Evolutionary conservation across 2,329 filamentous ascomycete species (phyloP).

Genomic region (Aspergillus latus): DNA sequence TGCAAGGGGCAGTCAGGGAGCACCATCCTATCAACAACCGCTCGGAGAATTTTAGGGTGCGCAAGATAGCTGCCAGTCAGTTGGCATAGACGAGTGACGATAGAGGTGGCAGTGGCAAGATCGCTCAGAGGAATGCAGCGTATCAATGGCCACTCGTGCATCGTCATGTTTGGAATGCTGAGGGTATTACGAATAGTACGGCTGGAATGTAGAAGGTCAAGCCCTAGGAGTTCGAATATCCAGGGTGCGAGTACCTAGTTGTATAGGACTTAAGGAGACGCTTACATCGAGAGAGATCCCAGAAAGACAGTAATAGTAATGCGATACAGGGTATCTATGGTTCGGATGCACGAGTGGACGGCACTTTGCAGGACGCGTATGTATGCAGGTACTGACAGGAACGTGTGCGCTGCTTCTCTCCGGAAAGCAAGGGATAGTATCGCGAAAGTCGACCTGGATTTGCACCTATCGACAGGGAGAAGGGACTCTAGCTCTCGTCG

Average conservation of each 20-base stretch:
- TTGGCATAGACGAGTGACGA: conserved; percentile 26
- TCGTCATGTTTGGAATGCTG: conserved; percentile 32
- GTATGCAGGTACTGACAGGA: conserved; percentile 33
- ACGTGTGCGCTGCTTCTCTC: conserved; percentile 34
- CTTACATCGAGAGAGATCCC: conserved; percentile 17
- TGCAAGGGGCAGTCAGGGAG: conserved; percentile 37
- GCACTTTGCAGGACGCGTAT: conserved; percentile 29
- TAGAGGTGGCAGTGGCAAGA: conserved; percentile 31
- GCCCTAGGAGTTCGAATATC: conserved; percentile 19
- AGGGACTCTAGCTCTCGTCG: conserved; percentile 55
- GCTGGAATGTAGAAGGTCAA: conserved; percentile 35
- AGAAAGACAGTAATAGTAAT: conserved; percentile 18
- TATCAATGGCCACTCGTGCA: conserved; percentile 25
- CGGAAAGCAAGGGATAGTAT: conserved; percentile 35
- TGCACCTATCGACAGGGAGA: conserved; percentile 35
- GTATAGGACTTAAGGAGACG: conserved; percentile 20
- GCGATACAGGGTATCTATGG: conserved; percentile 24
- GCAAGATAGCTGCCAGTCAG: conserved; percentile 17
- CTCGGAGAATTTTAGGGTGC: conserved; percentile 35
- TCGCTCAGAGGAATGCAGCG: conserved; percentile 34
- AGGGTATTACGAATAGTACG: conserved; percentile 26
- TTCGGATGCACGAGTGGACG: conserved; percentile 30
- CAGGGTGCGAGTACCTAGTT: conserved; percentile 20
- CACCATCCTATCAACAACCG: conserved; percentile 39
- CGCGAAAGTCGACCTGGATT: conserved; percentile 23